Evolutionary conservation across 2,329 filamentous ascomycete genomes (phyloP).

Genomic region (Orbilia oligospora): DNA sequence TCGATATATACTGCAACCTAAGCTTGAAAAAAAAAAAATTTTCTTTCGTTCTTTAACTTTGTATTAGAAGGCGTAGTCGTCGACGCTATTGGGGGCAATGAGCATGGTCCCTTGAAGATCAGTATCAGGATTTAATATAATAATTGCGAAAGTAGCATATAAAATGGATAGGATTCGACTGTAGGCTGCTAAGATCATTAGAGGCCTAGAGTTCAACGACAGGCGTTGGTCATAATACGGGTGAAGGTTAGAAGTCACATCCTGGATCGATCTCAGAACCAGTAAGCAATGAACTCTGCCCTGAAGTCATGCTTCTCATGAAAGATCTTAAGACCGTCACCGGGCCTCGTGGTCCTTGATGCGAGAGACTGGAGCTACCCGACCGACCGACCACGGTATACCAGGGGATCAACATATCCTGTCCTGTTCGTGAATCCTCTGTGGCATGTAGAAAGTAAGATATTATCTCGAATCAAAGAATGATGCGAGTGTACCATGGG

Average conservation of each 20-base stretch:
- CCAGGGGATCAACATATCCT: background rate
- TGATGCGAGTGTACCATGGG: background rate
- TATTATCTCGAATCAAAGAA: background rate
- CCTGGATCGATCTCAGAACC: background rate
- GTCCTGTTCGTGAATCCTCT: background rate
- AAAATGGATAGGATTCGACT: background rate
- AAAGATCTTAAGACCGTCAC: background rate
- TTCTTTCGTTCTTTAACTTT: background rate
- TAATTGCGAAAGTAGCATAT: constrained; percentile 10
- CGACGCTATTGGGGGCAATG: too few species aligned
- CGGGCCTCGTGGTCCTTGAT: background rate
- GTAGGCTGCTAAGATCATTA: background rate
- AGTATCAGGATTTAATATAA: constrained; percentile 15
- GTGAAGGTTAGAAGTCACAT: background rate
- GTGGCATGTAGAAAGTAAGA: background rate
- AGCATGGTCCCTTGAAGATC: constrained; percentile 7
- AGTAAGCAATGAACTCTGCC: background rate
- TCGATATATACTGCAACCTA: background rate
- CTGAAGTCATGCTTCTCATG: background rate
- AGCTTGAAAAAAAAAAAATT: too few species aligned
- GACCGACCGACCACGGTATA: background rate
- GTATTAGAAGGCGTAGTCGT: background rate
- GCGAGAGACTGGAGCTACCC: background rate
- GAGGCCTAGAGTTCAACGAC: background rate
- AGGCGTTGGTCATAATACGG: background rate